Evolutionary conservation across 2,329 filamentous ascomycete species (phyloP).

Genomic region (Chaetomium strumarium): DNA sequence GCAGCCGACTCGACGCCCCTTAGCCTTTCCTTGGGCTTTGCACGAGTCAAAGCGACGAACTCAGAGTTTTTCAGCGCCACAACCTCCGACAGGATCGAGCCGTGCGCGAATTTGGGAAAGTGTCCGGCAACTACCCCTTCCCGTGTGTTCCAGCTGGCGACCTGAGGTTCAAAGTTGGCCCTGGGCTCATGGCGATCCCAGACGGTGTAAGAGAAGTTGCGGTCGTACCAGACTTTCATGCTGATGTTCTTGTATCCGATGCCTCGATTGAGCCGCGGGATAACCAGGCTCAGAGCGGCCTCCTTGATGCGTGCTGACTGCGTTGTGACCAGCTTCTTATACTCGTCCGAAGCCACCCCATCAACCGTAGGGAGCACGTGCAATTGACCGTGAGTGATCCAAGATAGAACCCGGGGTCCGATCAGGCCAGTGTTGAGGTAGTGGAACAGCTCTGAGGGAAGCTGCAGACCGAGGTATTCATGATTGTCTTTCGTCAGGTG

Average conservation of each 20-base stretch:
- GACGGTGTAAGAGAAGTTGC: constrained; percentile 60
- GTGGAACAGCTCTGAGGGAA: constrained; percentile 85
- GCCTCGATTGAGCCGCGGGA: constrained; percentile 74
- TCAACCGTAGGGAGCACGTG: constrained; percentile 79
- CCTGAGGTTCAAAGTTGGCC: constrained; percentile 38
- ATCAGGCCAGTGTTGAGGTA: constrained; percentile 83
- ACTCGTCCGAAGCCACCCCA: constrained; percentile 71
- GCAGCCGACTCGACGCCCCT: constrained; percentile 59
- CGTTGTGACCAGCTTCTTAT: constrained; percentile 69
- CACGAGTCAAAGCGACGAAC: constrained; percentile 64
- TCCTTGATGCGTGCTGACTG: constrained; percentile 71
- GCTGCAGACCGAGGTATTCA: constrained; percentile 81
- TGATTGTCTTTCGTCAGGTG: constrained; percentile 77
- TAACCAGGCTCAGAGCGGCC: constrained; percentile 69
- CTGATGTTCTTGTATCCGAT: constrained; percentile 74
- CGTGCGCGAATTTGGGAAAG: constrained; percentile 39
- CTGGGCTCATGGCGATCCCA: constrained; percentile 47
- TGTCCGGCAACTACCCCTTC: constrained; percentile 47
- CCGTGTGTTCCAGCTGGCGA: constrained; percentile 67
- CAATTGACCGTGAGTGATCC: constrained; percentile 74
- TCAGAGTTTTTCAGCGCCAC: constrained; percentile 61
- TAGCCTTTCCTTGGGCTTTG: constrained; percentile 46
- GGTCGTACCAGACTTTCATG: constrained; percentile 79
- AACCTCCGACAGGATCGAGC: constrained; percentile 54
- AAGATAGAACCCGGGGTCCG: constrained; percentile 71